phyloP scores from a whole-genome alignment of 2,329 filamentous ascomycete genomes.

The Kalaharituber pfeilii region DNA sequence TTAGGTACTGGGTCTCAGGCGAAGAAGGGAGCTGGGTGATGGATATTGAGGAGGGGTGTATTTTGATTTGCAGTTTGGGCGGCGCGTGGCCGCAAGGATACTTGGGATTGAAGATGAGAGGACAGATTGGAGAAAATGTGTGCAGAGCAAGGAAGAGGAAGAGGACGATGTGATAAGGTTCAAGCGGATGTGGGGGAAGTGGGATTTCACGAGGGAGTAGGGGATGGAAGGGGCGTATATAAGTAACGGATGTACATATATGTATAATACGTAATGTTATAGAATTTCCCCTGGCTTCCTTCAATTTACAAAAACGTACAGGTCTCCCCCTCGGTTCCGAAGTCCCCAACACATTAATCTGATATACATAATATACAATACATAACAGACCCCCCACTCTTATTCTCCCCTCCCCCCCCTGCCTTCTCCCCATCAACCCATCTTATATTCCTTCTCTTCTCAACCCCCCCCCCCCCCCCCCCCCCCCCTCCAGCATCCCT shows the following conservation, averaged over 20 bases:
- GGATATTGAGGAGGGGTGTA: slow-evolving; percentile 52
- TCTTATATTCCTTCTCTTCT: slow-evolving; percentile 3
- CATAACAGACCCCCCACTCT: not conserved
- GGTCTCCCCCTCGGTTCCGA: too few relatives aligned
- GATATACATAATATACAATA: too few relatives aligned
- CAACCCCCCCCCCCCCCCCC: slow-evolving; percentile 1
- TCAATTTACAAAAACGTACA: too few relatives aligned
- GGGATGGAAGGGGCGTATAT: not conserved
- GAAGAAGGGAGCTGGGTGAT: slow-evolving; percentile 48
- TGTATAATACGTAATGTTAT: too few relatives aligned
- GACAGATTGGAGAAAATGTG: slow-evolving; percentile 70
- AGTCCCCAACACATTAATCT: too few relatives aligned
- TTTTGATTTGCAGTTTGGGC: slow-evolving; percentile 82
- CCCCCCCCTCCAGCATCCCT: slow-evolving; percentile 4
- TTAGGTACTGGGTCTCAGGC: slow-evolving; percentile 38
- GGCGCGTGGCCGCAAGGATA: slow-evolving; percentile 65
- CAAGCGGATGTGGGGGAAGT: slow-evolving; percentile 63
- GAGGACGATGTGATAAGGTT: slow-evolving; percentile 59
- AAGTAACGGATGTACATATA: too few relatives aligned
- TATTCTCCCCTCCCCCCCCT: not conserved
- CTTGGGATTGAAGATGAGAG: slow-evolving; percentile 36
- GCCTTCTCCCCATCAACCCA: not conserved
- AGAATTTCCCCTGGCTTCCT: too few relatives aligned
- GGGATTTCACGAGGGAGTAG: slow-evolving; percentile 50
- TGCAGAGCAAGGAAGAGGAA: slow-evolving; percentile 62